A percentile compares a stretch with the other conserved stretches of the same genome.
These are phyloP conservation scores for Suhomyces emberorum DNA, from an alignment of 805 yeast genomes.

Conservation along the genomic window DNA sequence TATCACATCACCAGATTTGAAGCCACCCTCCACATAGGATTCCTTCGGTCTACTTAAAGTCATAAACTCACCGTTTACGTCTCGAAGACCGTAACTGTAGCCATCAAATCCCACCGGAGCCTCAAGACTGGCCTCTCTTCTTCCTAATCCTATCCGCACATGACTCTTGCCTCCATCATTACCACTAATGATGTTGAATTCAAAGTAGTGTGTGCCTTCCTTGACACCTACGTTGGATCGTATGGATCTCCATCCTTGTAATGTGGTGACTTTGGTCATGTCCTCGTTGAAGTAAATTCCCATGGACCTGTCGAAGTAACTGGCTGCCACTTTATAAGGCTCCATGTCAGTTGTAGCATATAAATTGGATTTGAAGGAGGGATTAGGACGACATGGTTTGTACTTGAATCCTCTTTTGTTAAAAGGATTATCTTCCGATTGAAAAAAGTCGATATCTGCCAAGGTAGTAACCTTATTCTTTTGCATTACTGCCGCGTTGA, in stretches of 20 bases:
- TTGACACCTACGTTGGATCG: conserved; percentile 71
- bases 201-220: conserved; percentile 81
- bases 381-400: conserved; percentile 71
- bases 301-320: conserved; percentile 67
- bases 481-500: conserved; percentile 8
- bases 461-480: conserved; percentile 12
- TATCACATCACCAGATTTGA: conserved; percentile 73
- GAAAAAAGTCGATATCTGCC: conserved; percentile 29
- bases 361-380: conserved; percentile 50
- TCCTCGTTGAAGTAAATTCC: conserved; percentile 41
- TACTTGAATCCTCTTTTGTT: conserved; percentile 82
- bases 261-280: conserved; percentile 47
- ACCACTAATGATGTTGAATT: conserved; percentile 56
- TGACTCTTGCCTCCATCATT: conserved; percentile 41
- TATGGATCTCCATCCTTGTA: conserved; percentile 76
- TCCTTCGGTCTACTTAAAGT: conserved; percentile 68
- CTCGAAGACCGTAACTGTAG: conserved; percentile 89
- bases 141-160: conserved; percentile 77
- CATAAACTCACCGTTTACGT: conserved; percentile 67
- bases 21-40: conserved; percentile 39
- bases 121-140: conserved; percentile 85
- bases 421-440: conserved; percentile 74
- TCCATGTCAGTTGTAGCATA: conserved; percentile 74
- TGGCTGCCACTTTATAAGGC: conserved; percentile 56
- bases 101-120: conserved; percentile 97